These are phyloP conservation scores for Ophiosphaerella narmari DNA, from an alignment of 2,329 filamentous ascomycete species.

Conservation along the genomic window DNA sequence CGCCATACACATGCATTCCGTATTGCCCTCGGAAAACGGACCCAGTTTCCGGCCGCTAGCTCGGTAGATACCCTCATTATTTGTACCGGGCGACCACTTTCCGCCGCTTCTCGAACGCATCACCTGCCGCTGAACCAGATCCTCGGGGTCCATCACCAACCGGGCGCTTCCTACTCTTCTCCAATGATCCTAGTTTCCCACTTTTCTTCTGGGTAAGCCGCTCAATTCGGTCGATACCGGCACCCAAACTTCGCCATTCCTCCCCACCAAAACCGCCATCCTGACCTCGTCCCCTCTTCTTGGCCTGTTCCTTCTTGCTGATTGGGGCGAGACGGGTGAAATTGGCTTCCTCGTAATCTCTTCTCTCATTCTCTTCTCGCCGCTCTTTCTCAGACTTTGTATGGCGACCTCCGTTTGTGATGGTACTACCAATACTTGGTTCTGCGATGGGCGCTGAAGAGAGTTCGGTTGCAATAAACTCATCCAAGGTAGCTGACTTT, in stretches of 20 bases:
- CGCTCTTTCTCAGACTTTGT: constrained; percentile 78
- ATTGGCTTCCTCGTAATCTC: constrained; percentile 89
- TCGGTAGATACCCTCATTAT: neutral
- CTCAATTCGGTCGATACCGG: constrained; percentile 85
- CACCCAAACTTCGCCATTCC: constrained; percentile 85
- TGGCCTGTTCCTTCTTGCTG: constrained; percentile 82
- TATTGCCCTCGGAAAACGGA: neutral
- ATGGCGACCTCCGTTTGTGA: constrained; percentile 76
- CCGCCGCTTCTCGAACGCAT: constrained; percentile 63
- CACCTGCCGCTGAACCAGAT: constrained; percentile 70
- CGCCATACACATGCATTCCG: neutral
- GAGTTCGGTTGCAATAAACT: constrained; percentile 86
- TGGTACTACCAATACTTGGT: constrained; percentile 90
- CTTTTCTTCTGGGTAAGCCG: constrained; percentile 74
- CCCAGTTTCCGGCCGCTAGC: neutral
- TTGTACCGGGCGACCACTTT: constrained; percentile 41
- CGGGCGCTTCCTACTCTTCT: constrained; percentile 84
- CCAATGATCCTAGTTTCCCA: constrained; percentile 61
- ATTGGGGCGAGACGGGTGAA: constrained; percentile 84
- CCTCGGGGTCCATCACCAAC: constrained; percentile 73
- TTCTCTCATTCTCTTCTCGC: constrained; percentile 75
- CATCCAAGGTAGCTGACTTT: constrained; percentile 85
- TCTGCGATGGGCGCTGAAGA: constrained; percentile 79
- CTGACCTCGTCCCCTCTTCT: constrained; percentile 57
- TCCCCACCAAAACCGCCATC: constrained; percentile 79